Evolutionary conservation across 345 rosid species (phyloP).

Genomic region (Salix caprea): DNA sequence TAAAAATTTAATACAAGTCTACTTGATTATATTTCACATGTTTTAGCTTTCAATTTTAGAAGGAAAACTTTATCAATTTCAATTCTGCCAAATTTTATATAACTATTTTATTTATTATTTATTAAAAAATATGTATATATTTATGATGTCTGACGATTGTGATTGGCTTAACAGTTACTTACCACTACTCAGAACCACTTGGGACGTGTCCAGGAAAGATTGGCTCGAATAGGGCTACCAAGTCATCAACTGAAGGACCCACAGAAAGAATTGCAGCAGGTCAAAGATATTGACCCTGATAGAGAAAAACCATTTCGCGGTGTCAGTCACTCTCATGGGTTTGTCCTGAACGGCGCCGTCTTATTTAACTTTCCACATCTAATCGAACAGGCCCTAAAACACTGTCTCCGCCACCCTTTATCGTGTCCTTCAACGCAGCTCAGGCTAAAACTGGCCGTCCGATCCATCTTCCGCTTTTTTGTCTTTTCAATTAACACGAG

Average conservation of each 20-base stretch:
- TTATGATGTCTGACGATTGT: background rate
- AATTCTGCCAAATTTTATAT: too few species aligned
- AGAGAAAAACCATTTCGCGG: background rate
- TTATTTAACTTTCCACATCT: slow-evolving; percentile 14
- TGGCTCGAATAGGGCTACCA: background rate
- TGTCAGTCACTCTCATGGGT: slow-evolving; percentile 6
- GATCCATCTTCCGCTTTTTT: background rate
- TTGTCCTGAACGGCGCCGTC: slow-evolving; percentile 34
- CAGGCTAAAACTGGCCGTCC: slow-evolving; percentile 16
- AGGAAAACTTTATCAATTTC: too few species aligned
- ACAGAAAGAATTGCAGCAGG: background rate
- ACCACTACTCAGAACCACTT: background rate
- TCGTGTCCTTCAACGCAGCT: slow-evolving; percentile 23
- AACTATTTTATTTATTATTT: too few species aligned
- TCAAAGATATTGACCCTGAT: slow-evolving; percentile 17
- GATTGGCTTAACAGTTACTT: background rate
- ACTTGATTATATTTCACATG: too few species aligned
- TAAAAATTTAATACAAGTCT: too few species aligned
- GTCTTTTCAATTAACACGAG: background rate
- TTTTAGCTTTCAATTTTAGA: too few species aligned
- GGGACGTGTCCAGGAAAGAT: background rate
- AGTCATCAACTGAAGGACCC: background rate
- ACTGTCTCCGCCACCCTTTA: slow-evolving; percentile 6
- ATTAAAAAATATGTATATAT: background rate
- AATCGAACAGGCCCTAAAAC: background rate